Conservation (phyloP, 73 alveolate genomes). For the Paraurostyla sp. region DNA sequence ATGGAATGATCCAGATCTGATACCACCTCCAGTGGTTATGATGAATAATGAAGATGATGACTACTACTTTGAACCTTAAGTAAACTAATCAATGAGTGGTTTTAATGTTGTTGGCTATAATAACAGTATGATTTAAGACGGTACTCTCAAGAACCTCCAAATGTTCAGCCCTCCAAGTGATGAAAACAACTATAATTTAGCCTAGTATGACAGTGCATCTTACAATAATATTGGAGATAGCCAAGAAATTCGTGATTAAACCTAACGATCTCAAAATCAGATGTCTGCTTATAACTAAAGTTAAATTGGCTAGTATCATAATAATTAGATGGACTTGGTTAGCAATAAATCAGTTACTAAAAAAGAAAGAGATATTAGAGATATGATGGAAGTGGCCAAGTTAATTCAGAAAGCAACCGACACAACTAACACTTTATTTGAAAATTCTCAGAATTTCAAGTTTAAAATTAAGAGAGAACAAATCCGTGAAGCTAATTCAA, state of each 20-base stretch:
- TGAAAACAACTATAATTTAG: slow-evolving; percentile 25
- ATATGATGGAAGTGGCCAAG: slow-evolving; percentile 43
- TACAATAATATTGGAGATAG: not conserved
- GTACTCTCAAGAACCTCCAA: slow-evolving; percentile 18
- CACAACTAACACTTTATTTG: slow-evolving; percentile 35
- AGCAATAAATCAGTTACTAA: slow-evolving; percentile 15
- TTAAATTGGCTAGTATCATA: no score
- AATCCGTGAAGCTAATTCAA: not conserved
- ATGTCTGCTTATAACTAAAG: no score
- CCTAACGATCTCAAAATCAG: no score
- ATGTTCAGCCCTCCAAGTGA: slow-evolving; percentile 50
- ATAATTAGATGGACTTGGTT: not conserved
- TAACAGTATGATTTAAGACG: slow-evolving; percentile 24
- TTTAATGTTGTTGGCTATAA: not conserved
- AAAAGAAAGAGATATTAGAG: slow-evolving; percentile 42
- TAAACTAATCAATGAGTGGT: not conserved
- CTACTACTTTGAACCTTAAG: not conserved
- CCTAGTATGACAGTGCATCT: not conserved
- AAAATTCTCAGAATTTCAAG: slow-evolving; percentile 24
- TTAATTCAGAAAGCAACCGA: slow-evolving; percentile 41
- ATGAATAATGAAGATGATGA: slow-evolving; percentile 28
- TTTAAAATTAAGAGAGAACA: slow-evolving; percentile 17
- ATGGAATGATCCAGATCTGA: slow-evolving; percentile 59
- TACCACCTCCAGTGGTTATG: slow-evolving; percentile 59
- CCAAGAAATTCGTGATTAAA: no score